phyloP scores from a whole-genome alignment of 2,329 filamentous ascomycete species.

The Aureobasidium sp. region DNA sequence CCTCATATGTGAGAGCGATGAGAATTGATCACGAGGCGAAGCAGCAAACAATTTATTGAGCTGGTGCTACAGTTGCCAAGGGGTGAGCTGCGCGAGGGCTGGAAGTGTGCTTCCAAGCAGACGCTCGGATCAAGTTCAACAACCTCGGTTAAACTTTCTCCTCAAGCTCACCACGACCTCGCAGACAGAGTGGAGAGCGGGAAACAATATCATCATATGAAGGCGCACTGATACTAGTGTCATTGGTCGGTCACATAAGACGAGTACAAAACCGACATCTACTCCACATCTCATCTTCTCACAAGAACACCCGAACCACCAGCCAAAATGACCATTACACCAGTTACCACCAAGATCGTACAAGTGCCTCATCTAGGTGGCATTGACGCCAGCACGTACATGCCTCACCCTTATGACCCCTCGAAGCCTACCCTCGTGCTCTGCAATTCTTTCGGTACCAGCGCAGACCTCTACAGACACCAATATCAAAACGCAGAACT shows the following conservation, averaged over 20 bases:
- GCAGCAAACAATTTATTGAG: background rate
- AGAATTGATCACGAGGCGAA: background rate
- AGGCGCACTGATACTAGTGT: background rate
- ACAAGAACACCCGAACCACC: background rate
- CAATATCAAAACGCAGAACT: slow-evolving; percentile 26
- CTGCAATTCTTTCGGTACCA: slow-evolving; percentile 47
- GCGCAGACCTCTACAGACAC: slow-evolving; percentile 34
- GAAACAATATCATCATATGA: background rate
- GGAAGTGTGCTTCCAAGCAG: background rate
- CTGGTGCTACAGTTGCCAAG: slow-evolving; percentile 6
- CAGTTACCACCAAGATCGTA: slow-evolving; percentile 30
- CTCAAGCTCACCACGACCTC: background rate
- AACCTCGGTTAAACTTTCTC: background rate
- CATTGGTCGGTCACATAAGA: background rate
- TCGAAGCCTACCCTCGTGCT: slow-evolving; percentile 46
- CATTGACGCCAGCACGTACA: slow-evolving; percentile 43
- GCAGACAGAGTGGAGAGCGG: background rate
- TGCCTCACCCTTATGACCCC: slow-evolving; percentile 30
- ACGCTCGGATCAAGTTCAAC: background rate
- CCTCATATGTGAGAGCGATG: background rate
- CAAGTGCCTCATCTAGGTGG: slow-evolving; percentile 45
- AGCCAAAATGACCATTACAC: slow-evolving; percentile 16
- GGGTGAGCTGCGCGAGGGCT: background rate
- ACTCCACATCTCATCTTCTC: background rate
- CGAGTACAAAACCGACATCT: background rate